Base-by-base conservation (phyloP, 345 rosid species). In the Cardamine resedifolia region DNA sequence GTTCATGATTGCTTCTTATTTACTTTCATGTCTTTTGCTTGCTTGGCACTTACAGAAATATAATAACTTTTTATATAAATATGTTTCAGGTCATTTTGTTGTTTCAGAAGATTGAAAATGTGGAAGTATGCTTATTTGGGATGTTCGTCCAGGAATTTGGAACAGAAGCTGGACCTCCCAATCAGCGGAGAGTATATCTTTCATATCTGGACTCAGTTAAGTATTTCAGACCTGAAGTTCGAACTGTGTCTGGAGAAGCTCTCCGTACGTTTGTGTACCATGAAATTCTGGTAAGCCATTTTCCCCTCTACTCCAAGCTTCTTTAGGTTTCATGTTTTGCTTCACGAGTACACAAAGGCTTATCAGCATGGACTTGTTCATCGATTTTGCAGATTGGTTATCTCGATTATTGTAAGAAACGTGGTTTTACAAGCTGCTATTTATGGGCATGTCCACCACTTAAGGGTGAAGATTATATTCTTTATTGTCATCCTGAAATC, bases 121-220 rank as follows among this genome's bases (percentile, higher is more conserved):
- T 90, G 27, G 98, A 93, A 78, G 98, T 93, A 14, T 90, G 97
- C 81, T 67, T 93, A 20, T 93, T 93, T 74, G 96, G 98, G 63
- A 90, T 93, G 98, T 93, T 88, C 66, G 96, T 93, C 65, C 98
- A 93, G 74, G 98, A 93, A 83, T 93, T 84, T 76, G 98, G 98
- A 72, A 79, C 96, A 58, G 89, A 90, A 72, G 78, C 82, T 64
- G 83, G 79, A 51, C 83, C 83, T 80, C 96, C 98, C 68, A 90
- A 93, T 84, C 89, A 89, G 62, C 88, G 98, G 1, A 89, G 97
- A 16, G 97, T 93, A 15, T 90, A 93, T 81, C 84, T 93, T 20
- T 93, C 98, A 0, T 93, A 90, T 73, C 83, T 93, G 55, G 98
- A 93, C 81, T 90, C 96, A 38, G 97, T 93, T 72, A 93, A 93